Evolutionary conservation across 2,329 filamentous ascomycete species (phyloP).

Genomic region (Penicillium sp.): DNA sequence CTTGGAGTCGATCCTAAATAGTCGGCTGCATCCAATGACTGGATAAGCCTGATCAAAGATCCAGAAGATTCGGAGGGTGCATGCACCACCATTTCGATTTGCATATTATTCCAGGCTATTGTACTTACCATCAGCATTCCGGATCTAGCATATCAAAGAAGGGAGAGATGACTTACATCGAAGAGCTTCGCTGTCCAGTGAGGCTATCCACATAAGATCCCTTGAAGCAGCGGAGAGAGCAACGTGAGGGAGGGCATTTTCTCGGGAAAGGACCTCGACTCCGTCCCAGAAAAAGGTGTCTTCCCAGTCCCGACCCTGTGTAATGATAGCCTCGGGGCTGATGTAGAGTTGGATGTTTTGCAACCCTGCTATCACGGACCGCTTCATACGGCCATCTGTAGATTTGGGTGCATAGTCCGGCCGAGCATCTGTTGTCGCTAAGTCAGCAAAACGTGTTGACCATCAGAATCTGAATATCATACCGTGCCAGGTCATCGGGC

Average conservation of each 20-base stretch:
- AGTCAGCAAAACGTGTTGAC: not conserved
- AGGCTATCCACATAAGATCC: conserved; percentile 71
- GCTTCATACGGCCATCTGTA: conserved; percentile 65
- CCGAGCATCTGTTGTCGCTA: conserved; percentile 58
- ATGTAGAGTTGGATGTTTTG: conserved; percentile 70
- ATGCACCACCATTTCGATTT: conserved; percentile 80
- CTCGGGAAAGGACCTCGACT: conserved; percentile 54
- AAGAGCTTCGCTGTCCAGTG: conserved; percentile 70
- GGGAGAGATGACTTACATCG: conserved; percentile 48
- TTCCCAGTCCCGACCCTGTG: conserved; percentile 67
- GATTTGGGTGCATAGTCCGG: conserved; percentile 70
- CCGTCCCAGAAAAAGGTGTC: conserved; percentile 65
- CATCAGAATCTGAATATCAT: conserved; percentile 44
- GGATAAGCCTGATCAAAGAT: conserved; percentile 70
- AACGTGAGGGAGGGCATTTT: conserved; percentile 62
- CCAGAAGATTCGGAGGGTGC: conserved; percentile 68
- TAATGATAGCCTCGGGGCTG: conserved; percentile 71
- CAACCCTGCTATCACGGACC: conserved; percentile 63
- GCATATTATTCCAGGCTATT: conserved; percentile 72
- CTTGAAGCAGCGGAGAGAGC: conserved; percentile 65
- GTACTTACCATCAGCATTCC: conserved; percentile 9
- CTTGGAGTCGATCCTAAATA: conserved; percentile 69
- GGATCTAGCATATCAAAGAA: not conserved
- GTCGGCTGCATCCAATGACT: conserved; percentile 72
- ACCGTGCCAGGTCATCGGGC: conserved; percentile 63